Evolutionary conservation across 257 asterid species (phyloP).

Genomic region (Solanum rostratum): DNA sequence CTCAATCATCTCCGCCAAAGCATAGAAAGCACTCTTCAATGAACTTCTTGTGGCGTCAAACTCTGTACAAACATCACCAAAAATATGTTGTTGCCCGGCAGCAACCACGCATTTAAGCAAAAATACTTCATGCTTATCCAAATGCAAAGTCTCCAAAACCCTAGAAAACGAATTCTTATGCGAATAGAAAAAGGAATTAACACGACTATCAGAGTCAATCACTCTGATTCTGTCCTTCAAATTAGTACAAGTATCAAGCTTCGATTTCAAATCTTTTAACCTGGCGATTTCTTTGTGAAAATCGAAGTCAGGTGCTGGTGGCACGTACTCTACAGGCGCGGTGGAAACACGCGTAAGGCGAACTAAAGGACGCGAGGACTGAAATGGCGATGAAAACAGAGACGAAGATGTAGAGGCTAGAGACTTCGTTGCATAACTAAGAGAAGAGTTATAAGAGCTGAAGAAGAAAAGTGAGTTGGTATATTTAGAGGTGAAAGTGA

Average conservation of each 20-base stretch:
- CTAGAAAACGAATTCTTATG: conserved; percentile 24
- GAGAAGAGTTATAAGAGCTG: conserved; percentile 20
- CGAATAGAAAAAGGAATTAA: conserved; percentile 32
- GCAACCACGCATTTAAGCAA: conserved; percentile 81
- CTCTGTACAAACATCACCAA: conserved; percentile 33
- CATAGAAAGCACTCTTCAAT: conserved; percentile 55
- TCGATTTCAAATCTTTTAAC: conserved; percentile 34
- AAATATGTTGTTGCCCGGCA: conserved; percentile 74
- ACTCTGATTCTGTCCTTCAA: conserved; percentile 33
- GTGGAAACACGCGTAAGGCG: conserved; percentile 54
- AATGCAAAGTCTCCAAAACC: conserved; percentile 28
- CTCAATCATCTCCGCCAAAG: conserved; percentile 85
- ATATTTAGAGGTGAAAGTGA: neutral
- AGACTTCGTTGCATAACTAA: conserved; percentile 13
- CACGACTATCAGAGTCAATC: conserved; percentile 57
- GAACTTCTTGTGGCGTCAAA: conserved; percentile 29
- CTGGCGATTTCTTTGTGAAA: conserved; percentile 53
- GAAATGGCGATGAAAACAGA: conserved; percentile 12
- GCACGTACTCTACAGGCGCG: conserved; percentile 63
- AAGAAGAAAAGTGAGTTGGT: conserved; percentile 9
- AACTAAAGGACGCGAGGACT: conserved; percentile 1
- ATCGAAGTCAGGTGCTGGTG: conserved; percentile 56
- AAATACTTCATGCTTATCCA: conserved; percentile 47
- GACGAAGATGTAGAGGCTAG: conserved; percentile 21
- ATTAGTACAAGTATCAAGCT: conserved; percentile 26